phyloP scores from a whole-genome alignment of 2,329 filamentous ascomycete genomes.

The Purpureocillium takamizusanense region DNA sequence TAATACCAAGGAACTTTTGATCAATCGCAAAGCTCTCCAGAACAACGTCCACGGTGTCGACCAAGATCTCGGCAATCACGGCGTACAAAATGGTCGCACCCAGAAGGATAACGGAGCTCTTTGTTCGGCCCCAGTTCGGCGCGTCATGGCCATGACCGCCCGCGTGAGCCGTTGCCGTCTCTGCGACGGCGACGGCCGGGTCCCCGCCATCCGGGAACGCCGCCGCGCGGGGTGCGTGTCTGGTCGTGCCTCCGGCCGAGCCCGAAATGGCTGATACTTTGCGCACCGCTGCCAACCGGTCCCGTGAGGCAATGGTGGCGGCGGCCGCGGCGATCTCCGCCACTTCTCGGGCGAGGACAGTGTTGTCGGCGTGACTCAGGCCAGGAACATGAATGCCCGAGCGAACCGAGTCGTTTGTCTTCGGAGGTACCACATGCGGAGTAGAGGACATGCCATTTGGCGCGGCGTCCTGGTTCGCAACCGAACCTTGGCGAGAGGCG shows the following conservation, averaged over 20 bases:
- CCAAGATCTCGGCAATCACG: conserved; percentile 93
- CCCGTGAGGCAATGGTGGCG: conserved; percentile 75
- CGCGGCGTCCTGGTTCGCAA: conserved; percentile 18
- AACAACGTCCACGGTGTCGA: conserved; percentile 96
- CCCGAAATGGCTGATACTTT: conserved; percentile 24
- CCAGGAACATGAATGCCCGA: conserved; percentile 51
- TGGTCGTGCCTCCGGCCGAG: conserved; percentile 17
- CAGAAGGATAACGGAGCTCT: conserved; percentile 83
- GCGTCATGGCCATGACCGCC: conserved; percentile 69
- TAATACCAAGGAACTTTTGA: conserved; percentile 95
- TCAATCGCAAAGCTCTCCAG: conserved; percentile 84
- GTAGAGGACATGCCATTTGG: conserved; percentile 38
- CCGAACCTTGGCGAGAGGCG: conserved; percentile 28
- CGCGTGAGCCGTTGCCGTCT: conserved; percentile 22
- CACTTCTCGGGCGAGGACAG: conserved; percentile 72
- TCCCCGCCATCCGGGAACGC: conserved; percentile 39
- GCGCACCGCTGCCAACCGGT: conserved; percentile 34
- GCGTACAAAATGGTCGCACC: conserved; percentile 87
- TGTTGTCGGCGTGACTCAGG: conserved; percentile 75
- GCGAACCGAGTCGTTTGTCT: conserved; percentile 36
- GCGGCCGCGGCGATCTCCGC: conserved; percentile 91
- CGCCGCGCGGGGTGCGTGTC: conserved; percentile 20
- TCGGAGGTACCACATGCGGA: conserved; percentile 72
- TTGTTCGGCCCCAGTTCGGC: conserved; percentile 92
- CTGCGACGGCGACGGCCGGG: conserved; percentile 18